A percentile compares a stretch with the other conserved stretches of the same genome.
phyloP scores from a whole-genome alignment of 176 grass and related monocot species.

The Juncus inflexus region DNA sequence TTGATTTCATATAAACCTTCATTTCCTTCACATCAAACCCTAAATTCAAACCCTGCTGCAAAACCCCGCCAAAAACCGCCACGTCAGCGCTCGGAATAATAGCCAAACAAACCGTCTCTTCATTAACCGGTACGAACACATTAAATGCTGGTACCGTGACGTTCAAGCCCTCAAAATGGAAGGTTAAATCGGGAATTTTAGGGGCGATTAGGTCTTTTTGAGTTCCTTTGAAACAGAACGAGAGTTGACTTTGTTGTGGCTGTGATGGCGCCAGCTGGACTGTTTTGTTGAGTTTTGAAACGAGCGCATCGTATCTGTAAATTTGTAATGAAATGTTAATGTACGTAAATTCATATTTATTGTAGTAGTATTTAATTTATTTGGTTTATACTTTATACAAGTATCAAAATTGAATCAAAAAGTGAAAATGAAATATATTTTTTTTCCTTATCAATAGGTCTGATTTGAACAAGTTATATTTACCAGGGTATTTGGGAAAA shows the following conservation, averaged over 20 bases:
- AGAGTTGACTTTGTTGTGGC: constrained; percentile 8
- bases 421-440: too few species aligned
- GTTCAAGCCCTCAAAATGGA: not conserved
- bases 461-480: too few species aligned
- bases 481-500: too few species aligned
- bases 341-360: too few species aligned
- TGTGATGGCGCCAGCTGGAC: not conserved
- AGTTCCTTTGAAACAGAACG: not conserved
- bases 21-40: not conserved
- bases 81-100: not conserved
- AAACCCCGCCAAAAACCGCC: not conserved
- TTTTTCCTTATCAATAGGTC: too few species aligned
- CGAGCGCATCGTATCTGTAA: not conserved
- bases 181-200: not conserved
- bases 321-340: too few species aligned
- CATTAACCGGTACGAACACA: not conserved
- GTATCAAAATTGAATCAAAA: too few species aligned
- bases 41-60: constrained; percentile 1
- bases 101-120: not conserved
- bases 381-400: too few species aligned
- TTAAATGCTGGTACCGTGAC: constrained; percentile 6
- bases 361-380: too few species aligned
- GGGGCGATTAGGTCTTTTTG: not conserved
- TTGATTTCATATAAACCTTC: not conserved
- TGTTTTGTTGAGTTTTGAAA: constrained; percentile 17